These are phyloP conservation scores for Phyllosticta citriasiana DNA, from an alignment of 2,329 filamentous ascomycete species.

Conservation along the genomic window DNA sequence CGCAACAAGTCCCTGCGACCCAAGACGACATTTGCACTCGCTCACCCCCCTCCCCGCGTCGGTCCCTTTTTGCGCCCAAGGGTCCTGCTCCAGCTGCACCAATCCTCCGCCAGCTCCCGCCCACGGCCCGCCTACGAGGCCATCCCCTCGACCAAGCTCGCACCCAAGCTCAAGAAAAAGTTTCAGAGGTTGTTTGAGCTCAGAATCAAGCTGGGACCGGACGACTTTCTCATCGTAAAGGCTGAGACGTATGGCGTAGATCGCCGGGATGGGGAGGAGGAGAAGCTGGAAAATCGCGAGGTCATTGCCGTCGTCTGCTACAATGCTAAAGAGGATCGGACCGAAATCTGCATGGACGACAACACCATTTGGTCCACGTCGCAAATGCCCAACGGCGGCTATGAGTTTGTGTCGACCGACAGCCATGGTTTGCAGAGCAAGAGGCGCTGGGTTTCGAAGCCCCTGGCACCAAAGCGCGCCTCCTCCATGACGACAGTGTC, in stretches of 20 bases:
- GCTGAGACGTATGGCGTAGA: constrained; percentile 54
- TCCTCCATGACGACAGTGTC: constrained; percentile 11
- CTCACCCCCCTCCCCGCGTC: constrained; percentile 53
- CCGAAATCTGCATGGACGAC: constrained; percentile 55
- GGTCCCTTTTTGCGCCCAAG: constrained; percentile 55
- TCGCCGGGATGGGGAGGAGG: constrained; percentile 38
- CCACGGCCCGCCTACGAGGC: constrained; percentile 62
- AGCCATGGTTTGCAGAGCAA: constrained; percentile 48
- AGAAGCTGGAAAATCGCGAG: constrained; percentile 42
- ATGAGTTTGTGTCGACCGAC: constrained; percentile 51
- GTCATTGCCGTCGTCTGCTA: constrained; percentile 63
- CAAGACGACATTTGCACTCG: constrained; percentile 56
- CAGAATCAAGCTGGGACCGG: constrained; percentile 53
- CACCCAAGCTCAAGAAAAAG: constrained; percentile 34
- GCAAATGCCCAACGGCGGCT: constrained; percentile 33
- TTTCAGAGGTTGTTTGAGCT: constrained; percentile 55
- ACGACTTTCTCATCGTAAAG: constrained; percentile 61
- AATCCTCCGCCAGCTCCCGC: constrained; percentile 47
- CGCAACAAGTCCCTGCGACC: constrained; percentile 40
- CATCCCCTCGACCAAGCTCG: constrained; percentile 56
- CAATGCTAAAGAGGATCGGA: constrained; percentile 47
- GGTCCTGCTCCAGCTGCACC: constrained; percentile 62
- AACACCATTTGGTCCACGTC: constrained; percentile 37
- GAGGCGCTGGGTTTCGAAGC: constrained; percentile 58
- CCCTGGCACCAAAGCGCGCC: constrained; percentile 17